These are phyloP conservation scores for Dendrobium officinale DNA, from an alignment of 106 monocot genomes.

Conservation along the genomic window DNA sequence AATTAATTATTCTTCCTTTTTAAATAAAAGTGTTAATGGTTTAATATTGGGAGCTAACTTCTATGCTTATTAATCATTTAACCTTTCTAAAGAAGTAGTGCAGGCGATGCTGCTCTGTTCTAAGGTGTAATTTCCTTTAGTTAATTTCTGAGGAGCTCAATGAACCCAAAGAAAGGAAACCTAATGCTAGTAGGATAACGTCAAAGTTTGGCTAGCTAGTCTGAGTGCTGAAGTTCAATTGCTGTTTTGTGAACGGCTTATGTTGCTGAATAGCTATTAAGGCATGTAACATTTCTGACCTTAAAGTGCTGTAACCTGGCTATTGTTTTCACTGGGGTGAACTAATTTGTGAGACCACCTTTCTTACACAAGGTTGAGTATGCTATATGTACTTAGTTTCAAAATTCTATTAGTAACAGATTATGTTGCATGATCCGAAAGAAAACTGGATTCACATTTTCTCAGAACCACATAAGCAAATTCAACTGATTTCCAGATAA, in stretches of 20 bases:
- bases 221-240: background rate
- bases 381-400: background rate
- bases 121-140: background rate
- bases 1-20: background rate
- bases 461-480: background rate
- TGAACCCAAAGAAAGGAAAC: background rate
- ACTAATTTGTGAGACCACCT: background rate
- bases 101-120: constrained; percentile 1
- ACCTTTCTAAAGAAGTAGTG: background rate
- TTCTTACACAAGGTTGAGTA: background rate
- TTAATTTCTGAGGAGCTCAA: background rate
- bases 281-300: background rate
- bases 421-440: background rate
- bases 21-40: background rate
- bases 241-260: background rate
- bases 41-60: background rate
- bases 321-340: background rate
- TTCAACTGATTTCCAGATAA: background rate
- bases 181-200: background rate
- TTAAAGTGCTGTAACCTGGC: background rate
- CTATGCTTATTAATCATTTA: background rate
- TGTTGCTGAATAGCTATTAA: background rate
- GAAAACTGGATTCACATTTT: background rate
- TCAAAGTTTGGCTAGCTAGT: background rate
- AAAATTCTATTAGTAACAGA: background rate